Conservation (phyloP, 2,329 filamentous ascomycete genomes). For the Sclerotinia nivalis region DNA sequence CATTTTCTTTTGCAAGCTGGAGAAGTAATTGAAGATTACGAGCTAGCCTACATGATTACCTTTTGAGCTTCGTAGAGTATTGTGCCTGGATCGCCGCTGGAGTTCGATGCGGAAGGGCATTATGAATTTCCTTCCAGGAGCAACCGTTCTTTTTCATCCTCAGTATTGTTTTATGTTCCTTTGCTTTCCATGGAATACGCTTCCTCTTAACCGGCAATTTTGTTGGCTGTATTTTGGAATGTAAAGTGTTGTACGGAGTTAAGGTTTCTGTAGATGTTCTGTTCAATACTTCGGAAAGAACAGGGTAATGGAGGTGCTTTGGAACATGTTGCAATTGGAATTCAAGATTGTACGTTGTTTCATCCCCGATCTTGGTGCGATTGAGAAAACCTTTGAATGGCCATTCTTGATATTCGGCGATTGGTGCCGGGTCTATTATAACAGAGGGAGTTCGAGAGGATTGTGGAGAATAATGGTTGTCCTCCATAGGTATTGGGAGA, state of each 20-base stretch:
- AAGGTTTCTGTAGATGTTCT: constrained; percentile 15
- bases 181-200: constrained; percentile 24
- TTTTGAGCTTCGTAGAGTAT: no score
- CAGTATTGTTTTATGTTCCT: constrained; percentile 26
- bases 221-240: constrained; percentile 4
- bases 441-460: no score
- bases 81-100: no score
- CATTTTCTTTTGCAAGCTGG: no score
- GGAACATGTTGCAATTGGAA: constrained; percentile 22
- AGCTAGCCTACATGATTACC: no score
- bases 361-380: constrained; percentile 26
- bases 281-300: constrained; percentile 32
- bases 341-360: constrained; percentile 27
- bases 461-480: no score
- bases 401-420: constrained; percentile 31
- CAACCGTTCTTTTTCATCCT: constrained; percentile 17
- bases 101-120: no score
- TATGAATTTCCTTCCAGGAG: no score
- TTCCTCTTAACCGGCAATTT: constrained; percentile 22
- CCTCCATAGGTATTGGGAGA: no score
- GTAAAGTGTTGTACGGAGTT: constrained; percentile 18
- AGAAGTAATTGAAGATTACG: no score
- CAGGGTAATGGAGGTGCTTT: background rate
- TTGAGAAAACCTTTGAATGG: constrained; percentile 31
- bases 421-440: constrained; percentile 24